Conservation (phyloP, 208 protist species). For the Strigomonas culicis region DNA sequence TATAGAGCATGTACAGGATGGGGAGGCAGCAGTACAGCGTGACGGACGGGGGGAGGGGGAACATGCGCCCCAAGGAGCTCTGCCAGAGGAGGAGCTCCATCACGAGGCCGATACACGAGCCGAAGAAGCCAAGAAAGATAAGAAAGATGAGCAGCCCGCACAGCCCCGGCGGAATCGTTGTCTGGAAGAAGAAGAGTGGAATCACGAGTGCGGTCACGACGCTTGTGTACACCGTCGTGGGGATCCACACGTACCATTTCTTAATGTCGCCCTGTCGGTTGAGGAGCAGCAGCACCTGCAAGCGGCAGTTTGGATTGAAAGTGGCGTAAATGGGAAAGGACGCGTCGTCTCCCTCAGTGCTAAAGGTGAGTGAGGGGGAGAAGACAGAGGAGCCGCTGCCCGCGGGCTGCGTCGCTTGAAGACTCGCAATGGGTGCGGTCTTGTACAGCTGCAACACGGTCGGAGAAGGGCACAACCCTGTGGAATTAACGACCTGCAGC, state of each 20-base stretch:
- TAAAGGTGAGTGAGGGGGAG: slow-evolving; percentile 19
- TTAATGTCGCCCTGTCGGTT: slow-evolving; percentile 43
- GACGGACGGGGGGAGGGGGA: slow-evolving; percentile 59
- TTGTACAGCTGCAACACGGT: background rate
- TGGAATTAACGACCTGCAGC: background rate
- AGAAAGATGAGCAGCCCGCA: slow-evolving; percentile 26
- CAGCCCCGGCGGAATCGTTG: slow-evolving; percentile 19
- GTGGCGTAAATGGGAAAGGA: slow-evolving; percentile 12
- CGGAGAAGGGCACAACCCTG: background rate
- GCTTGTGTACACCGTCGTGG: slow-evolving; percentile 39
- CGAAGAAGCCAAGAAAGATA: slow-evolving; percentile 54
- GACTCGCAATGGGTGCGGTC: background rate
- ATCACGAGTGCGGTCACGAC: slow-evolving; percentile 26
- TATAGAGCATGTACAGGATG: slow-evolving; percentile 40
- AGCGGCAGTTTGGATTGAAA: slow-evolving; percentile 26
- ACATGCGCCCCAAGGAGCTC: slow-evolving; percentile 39
- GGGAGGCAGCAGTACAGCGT: slow-evolving; percentile 60
- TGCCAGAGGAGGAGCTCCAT: slow-evolving; percentile 61
- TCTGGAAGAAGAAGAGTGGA: slow-evolving; percentile 16
- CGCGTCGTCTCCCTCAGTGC: background rate
- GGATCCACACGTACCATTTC: slow-evolving; percentile 62
- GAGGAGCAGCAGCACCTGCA: slow-evolving; percentile 34
- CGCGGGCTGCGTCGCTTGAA: background rate
- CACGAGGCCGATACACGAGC: slow-evolving; percentile 54
- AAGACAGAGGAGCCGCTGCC: background rate